These are phyloP conservation scores for Fusarium sp. DNA, from an alignment of 2,329 filamentous ascomycete species.

Conservation along the genomic window DNA sequence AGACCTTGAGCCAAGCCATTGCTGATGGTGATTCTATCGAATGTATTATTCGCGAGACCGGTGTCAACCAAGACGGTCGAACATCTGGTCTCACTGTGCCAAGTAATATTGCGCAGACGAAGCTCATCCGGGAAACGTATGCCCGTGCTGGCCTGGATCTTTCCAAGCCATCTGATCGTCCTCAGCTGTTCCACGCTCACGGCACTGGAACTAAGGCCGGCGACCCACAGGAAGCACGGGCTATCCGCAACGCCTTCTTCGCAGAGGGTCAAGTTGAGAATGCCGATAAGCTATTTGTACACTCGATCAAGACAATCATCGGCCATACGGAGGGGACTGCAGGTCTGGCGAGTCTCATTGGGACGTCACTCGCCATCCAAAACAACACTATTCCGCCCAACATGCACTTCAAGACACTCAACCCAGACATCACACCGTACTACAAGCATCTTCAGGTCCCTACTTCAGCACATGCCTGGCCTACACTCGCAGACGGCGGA, in stretches of 20 bases:
- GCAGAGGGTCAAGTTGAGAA: slow-evolving; percentile 1
- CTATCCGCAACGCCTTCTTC: slow-evolving; percentile 60
- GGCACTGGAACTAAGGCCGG: slow-evolving; percentile 61
- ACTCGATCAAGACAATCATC: slow-evolving; percentile 50
- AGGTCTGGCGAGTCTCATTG: slow-evolving; percentile 45
- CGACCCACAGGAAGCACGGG: slow-evolving; percentile 61
- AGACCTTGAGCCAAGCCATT: slow-evolving; percentile 61
- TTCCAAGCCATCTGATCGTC: slow-evolving; percentile 49
- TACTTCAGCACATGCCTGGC: slow-evolving; percentile 39
- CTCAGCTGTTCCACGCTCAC: slow-evolving; percentile 62
- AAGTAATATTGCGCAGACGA: slow-evolving; percentile 58
- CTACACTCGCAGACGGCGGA: slow-evolving; percentile 1
- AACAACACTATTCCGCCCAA: slow-evolving; percentile 50
- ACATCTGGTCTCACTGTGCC: slow-evolving; percentile 64
- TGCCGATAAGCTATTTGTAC: slow-evolving; percentile 36
- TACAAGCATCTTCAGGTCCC: slow-evolving; percentile 43
- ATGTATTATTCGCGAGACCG: slow-evolving; percentile 27
- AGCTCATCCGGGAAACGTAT: slow-evolving; percentile 58
- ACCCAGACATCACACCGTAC: slow-evolving; percentile 47
- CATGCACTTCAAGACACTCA: slow-evolving; percentile 49
- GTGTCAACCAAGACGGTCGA: not conserved
- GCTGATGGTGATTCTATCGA: slow-evolving; percentile 49
- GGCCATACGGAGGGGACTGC: slow-evolving; percentile 48
- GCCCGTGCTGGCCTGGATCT: slow-evolving; percentile 55
- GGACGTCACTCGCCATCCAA: slow-evolving; percentile 37